Evolutionary conservation across 495 filamentous ascomycete genomes (phyloP), one percentile per base, ranked within the genome.

Genomic region (Aspergillus cavernicola): DNA sequence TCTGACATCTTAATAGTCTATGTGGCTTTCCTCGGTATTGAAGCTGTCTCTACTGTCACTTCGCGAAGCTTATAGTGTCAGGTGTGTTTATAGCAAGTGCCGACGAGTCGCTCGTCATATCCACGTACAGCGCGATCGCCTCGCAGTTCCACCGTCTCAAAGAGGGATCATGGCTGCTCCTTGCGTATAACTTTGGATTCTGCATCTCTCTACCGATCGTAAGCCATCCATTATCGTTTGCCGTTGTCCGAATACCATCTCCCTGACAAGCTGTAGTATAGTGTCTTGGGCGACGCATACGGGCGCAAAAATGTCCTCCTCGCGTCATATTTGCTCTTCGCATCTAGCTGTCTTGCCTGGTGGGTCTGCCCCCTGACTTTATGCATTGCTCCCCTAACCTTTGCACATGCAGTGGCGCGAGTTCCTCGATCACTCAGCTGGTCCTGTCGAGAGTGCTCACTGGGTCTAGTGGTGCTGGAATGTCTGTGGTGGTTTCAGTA

Each of bases 121-220:
- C 70, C 0, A 71, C 66, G 0, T 69, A 67, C 41, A 56, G 53
- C 32, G 37, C 62, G 4, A 66, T 73, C 36, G 66, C 68, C 0
- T 73, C 70, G 13, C 52, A 65, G 22, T 70, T 71, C 40, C 43
- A 67, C 26, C 57, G 33, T 16, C 58, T 64, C 7, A 54, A 62
- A 0, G 55, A 62, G 13, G 69, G 63, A 0, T 60, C 67, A 20
- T 71, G 64, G 68, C 48, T 73, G 11, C 50, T 73, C 19, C 62
- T 60, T 6, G 59, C 57, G 1, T 73, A 71, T 45, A 65, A 62
- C 38, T 61, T 71, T 33, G 70, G 66, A 18, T 71, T 61, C 33
- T 67, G 68, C 47, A 56, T 68, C 6, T 62, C 70, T 6, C 52
- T 68, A 23, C 66, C 70, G 12, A 59, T 70, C 48, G 70, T 73